Base-by-base conservation (phyloP, 495 filamentous ascomycete genomes). In the Penicillium salamii region DNA sequence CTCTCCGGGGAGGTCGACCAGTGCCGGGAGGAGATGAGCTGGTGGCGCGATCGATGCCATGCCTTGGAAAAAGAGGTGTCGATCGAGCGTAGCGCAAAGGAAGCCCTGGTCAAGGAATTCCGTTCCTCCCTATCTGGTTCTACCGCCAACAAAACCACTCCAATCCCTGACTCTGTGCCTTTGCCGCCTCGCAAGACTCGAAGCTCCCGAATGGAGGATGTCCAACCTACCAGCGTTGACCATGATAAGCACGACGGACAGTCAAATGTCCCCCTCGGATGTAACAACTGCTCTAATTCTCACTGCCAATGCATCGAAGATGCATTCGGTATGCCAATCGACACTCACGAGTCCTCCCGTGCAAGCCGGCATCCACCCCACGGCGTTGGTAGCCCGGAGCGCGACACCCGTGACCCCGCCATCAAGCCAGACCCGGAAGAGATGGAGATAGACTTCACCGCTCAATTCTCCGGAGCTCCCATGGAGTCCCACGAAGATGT, bases 401-500 rank as follows among this genome's bases (percentile, higher is more conserved):
- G 58, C 54, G 69, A 58, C 54, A 63, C 49, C 51, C 43, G 47
- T 40, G 70, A 71, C 39, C 75, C 59, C 24, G 57, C 75, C n/a
- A 62, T 72, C 39, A 74, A 77, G 41, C 74, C 69, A 1, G 76
- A 82, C 0, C 77, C 78, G 0, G 81, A 83, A 52, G 80, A 85
- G 59, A 81, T 84, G 64, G 87, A 89, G 59, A 83, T 86, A 24
- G 87, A 90, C 55, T 90, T 89, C 54, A 90, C 86, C 6, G 65
- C 80, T 32, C 75, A 82, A 32, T 89, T 86, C 57, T 69, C 79
- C 5, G 69, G 80, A 0, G 70, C 66, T 9, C 73, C 69, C 9
- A 40, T 51, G 8, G 67, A 62, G 14, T 35, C 51, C 47, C 62
- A 62, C 44, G 55, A 62, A 7, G 54, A 68, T 7, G 53, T 65